These are phyloP conservation scores for Cytospora paraplurivora DNA, from an alignment of 2,329 filamentous ascomycete species.

Conservation along the genomic window DNA sequence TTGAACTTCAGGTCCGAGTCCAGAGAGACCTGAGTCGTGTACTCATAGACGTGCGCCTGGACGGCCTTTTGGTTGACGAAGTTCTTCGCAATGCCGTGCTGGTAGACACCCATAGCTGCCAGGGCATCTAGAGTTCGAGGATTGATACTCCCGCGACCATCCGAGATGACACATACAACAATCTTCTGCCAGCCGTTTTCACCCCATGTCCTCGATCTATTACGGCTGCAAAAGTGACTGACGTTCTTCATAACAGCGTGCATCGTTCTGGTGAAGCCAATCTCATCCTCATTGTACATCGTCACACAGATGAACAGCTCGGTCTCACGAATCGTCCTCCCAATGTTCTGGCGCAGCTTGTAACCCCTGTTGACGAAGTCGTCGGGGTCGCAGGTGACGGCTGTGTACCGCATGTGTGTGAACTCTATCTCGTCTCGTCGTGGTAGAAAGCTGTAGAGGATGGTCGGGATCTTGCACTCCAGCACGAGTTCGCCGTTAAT, in stretches of 20 bases:
- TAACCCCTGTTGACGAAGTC: conserved; percentile 89
- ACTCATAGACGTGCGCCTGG: conserved; percentile 96
- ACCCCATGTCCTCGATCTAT: conserved; percentile 93
- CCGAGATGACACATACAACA: conserved; percentile 94
- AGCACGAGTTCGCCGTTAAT: conserved; percentile 98
- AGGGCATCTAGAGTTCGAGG: conserved; percentile 90
- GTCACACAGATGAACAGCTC: conserved; percentile 96
- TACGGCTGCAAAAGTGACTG: conserved; percentile 89
- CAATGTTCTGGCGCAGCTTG: conserved; percentile 89
- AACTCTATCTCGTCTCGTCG: conserved; percentile 93
- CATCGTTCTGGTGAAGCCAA: conserved; percentile 96
- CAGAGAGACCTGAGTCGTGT: conserved; percentile 95
- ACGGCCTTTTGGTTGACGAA: conserved; percentile 95
- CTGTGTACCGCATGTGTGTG: conserved; percentile 98
- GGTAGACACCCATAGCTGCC: conserved; percentile 96
- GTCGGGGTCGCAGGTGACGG: conserved; percentile 96
- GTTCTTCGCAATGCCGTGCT: conserved; percentile 98
- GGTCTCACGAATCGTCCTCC: conserved; percentile 80
- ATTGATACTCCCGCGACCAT: conserved; percentile 88
- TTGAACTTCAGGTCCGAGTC: conserved; percentile 98
- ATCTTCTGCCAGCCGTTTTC: conserved; percentile 99
- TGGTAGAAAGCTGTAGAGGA: conserved; percentile 94
- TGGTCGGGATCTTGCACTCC: conserved; percentile 98
- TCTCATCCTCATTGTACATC: conserved; percentile 99
- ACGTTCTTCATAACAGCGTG: conserved; percentile 99